These are phyloP conservation scores for Tetrahymena thermophila DNA, from an alignment of 73 alveolate species.

Conservation along the genomic window DNA sequence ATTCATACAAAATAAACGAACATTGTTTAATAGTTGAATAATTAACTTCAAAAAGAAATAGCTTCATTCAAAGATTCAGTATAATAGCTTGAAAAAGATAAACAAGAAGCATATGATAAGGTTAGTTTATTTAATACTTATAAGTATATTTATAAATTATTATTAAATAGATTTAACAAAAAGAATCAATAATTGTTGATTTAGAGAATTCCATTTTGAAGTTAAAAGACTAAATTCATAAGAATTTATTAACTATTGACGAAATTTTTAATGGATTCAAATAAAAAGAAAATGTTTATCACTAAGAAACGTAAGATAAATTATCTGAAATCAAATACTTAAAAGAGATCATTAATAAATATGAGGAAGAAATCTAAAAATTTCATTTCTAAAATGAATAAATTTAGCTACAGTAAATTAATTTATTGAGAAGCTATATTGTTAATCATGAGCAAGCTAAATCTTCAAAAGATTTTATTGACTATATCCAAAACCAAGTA, in stretches of 20 bases:
- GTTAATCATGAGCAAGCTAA: background rate
- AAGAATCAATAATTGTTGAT: background rate
- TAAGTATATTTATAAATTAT: background rate
- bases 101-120: background rate
- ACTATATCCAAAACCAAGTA: background rate
- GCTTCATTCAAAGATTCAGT: background rate
- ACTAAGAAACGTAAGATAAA: background rate
- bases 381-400: background rate
- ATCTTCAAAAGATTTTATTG: background rate
- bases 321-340: background rate
- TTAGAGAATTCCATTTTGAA: background rate
- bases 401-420: background rate
- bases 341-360: background rate
- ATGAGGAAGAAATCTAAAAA: background rate
- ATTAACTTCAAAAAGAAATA: background rate
- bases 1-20: background rate
- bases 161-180: background rate
- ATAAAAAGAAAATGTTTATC: background rate
- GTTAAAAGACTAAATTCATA: background rate
- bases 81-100: background rate
- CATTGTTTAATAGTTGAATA: background rate
- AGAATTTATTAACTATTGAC: background rate
- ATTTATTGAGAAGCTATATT: background rate
- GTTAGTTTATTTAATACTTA: background rate
- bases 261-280: background rate